A percentile compares a stretch with the other conserved stretches of the same genome.
Conservation (phyloP, 2,329 filamentous ascomycete genomes). For the Exophiala viscosa region DNA sequence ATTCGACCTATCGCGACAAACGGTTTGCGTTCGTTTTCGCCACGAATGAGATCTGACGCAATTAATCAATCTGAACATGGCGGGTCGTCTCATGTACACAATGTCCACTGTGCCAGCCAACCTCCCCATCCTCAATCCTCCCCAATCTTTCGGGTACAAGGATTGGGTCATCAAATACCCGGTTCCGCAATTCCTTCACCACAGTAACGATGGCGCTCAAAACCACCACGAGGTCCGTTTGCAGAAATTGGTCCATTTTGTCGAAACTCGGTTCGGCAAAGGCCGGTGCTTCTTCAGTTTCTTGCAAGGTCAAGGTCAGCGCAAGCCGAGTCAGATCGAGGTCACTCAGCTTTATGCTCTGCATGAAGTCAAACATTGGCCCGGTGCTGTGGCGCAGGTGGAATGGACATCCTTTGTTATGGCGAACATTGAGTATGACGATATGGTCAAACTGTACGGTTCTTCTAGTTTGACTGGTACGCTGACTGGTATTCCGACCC, state of each 20-base stretch:
- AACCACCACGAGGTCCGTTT: neutral
- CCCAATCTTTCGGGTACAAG: constrained; percentile 4
- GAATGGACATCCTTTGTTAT: constrained; percentile 19
- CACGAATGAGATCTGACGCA: neutral
- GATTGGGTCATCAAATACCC: constrained; percentile 18
- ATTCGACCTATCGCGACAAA: too few relatives aligned
- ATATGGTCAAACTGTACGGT: neutral
- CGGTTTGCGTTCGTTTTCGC: too few relatives aligned
- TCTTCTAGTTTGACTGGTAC: neutral
- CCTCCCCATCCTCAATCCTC: constrained; percentile 9
- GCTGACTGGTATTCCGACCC: constrained; percentile 3
- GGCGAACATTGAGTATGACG: constrained; percentile 17
- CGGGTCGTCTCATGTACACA: neutral
- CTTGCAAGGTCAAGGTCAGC: neutral
- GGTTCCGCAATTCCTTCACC: neutral
- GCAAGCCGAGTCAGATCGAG: constrained; percentile 5
- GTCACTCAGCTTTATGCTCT: constrained; percentile 17
- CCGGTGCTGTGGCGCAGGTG: constrained; percentile 9
- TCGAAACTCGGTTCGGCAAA: constrained; percentile 10
- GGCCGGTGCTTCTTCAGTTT: constrained; percentile 11
- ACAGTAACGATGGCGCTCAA: neutral
- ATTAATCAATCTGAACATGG: neutral
- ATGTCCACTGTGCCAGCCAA: constrained; percentile 1
- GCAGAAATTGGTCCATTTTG: constrained; percentile 1
- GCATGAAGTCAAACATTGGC: constrained; percentile 22